Evolutionary conservation across 2,329 filamentous ascomycete genomes (phyloP), one percentile per base, ranked within the genome.

Genomic region (Fusarium brachygibbosum): DNA sequence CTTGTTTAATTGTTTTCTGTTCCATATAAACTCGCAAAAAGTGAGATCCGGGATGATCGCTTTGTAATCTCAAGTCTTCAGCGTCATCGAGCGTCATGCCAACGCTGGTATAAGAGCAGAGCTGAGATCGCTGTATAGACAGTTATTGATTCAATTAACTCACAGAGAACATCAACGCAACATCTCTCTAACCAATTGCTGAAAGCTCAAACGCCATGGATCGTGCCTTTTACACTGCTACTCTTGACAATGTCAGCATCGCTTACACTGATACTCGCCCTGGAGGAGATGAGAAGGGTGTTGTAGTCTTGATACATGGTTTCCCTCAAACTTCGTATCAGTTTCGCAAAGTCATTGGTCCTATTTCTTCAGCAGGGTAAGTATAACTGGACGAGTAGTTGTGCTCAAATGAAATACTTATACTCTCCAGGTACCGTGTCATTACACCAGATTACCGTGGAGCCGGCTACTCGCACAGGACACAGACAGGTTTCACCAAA

Each of bases 81-180:
- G 63, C 54, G 61, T 48, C 61, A 60, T 66, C 38, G 49, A 66
- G 44, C 61, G 54, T 65, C 60, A 66, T 65, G 28, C 7, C 19
- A 23, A 29, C n/a, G 23, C 40, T 35, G 13, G 13, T 56, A 63
- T 44, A 44, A 63, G 38, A n/a, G 7, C 19, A 37, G 12, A 4
- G 17, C 12, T 2, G 6, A 12, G 9, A 7, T 3, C 6, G 14
- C 6, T 13, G 6, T 11, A 16, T 14, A 16, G 21, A 17, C 19
- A 34, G 2, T 17, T 28, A 9, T 17, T 0, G n/a, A 10, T 6
- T 57, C 12, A 29, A 29, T 16, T 5, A 14, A 19, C 4, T 12
- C 7, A 23, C 16, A 9, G 11, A 8, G 4, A 34, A 21, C 4
- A 19, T 25, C 3, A 2, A n/a, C 10, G 13, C 14, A 23, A 7